Conservation (phyloP, 371 early-diverging fungal genomes). For the Rhizopus delemar region DNA sequence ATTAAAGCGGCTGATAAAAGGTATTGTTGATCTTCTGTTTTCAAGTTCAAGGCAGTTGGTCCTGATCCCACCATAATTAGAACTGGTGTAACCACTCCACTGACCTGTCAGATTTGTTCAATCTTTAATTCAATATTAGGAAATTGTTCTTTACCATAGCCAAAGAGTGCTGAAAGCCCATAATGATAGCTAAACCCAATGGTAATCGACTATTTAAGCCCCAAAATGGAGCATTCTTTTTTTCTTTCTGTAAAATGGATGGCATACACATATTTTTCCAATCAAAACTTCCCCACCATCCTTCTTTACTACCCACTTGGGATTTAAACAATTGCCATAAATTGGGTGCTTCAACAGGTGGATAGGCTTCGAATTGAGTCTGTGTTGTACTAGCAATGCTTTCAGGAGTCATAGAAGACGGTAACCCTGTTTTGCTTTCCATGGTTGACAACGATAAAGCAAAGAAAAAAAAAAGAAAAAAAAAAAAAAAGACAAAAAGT, state of each 20-base stretch:
- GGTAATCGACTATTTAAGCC: constrained; percentile 62
- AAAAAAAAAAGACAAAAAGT: background rate
- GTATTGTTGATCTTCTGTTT: constrained; percentile 49
- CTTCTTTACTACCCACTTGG: constrained; percentile 54
- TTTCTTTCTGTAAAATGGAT: constrained; percentile 36
- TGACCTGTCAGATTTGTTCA: constrained; percentile 42
- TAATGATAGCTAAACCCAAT: constrained; percentile 52
- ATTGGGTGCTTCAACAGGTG: constrained; percentile 29
- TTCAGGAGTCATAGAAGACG: constrained; percentile 12
- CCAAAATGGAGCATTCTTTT: constrained; percentile 55
- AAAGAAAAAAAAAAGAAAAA: constrained; percentile 9
- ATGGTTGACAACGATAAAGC: constrained; percentile 5
- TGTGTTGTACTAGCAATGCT: constrained; percentile 22
- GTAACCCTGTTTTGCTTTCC: constrained; percentile 21
- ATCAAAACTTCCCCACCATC: constrained; percentile 64
- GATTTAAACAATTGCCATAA: constrained; percentile 39
- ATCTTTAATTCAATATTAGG: no score
- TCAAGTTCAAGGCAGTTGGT: constrained; percentile 48
- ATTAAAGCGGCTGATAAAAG: constrained; percentile 64
- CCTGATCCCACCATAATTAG: constrained; percentile 59
- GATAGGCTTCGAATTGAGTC: constrained; percentile 43
- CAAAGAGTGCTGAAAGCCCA: constrained; percentile 65
- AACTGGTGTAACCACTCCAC: constrained; percentile 63
- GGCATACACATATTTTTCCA: constrained; percentile 60
- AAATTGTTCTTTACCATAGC: constrained; percentile 32